Evolutionary conservation across 1,284 basidiomycete genomes (phyloP), one percentile per base, ranked within the genome.

Genomic region (Cryptococcus sp.): DNA sequence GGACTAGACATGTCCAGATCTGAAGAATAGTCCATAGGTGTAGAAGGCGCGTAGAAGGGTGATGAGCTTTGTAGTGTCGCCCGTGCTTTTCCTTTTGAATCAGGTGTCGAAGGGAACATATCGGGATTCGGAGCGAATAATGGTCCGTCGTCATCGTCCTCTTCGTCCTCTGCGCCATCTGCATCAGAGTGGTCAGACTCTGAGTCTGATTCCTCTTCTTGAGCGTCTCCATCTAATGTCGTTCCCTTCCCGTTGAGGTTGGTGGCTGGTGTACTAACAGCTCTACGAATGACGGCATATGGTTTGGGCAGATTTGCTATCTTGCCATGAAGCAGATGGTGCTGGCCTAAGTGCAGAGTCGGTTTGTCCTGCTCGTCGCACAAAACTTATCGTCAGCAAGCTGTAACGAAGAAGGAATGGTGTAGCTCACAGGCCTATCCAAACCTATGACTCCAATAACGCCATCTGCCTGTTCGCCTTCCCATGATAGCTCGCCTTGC

Each of bases 241-340:
- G 44, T 46, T 39, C 49, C 22, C 17, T 11, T 38, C 26, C 44
- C 20, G 11, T 15, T 17, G 8, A 17, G 16, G 26, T 39, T 23
- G 38, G 34, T 22, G 16, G 52, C n/a, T 19, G 49, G 29, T 13
- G 53, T 25, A 11, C 52, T 58, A n/a, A 59, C 52, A 3, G 59
- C 69, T 10, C 69, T 59, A 4, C 75, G 68, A 34, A 79, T 78
- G 10, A 93, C 83, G 0, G 87, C 91, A 46, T 90, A 82, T 0
- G 91, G 90, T 70, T 89, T 91, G 0, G 86, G 76, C 11, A 96
- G 81, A 44, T 80, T 83, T 39, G 86, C 83, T 55, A 95, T 82
- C 70, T 89, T 91, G 48, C 93, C 93, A 72, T 96, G 93, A 1
- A 96, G 84, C 17, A 92, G 80, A 70, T 96, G 90, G 75, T 94